Evolutionary conservation across 768 basidiomycete genomes (phyloP), one percentile per base, ranked within the genome.

Genomic region (Nidularia pulvinata): DNA sequence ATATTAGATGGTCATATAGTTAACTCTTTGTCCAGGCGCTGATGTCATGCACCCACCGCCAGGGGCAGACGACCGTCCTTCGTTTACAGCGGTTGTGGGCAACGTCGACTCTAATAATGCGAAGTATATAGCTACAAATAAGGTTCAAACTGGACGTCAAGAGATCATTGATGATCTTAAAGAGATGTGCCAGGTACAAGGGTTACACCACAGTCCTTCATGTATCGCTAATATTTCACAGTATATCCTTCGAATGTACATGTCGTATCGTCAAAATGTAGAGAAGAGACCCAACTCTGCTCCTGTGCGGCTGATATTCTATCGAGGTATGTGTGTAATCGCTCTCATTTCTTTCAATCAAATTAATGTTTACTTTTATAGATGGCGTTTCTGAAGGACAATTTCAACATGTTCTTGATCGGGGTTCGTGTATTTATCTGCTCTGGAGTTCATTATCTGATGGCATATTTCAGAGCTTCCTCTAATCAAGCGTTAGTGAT

Each of bases 41-140:
- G 88, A 90, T 62, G 86, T 87, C 14, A 87, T 88, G 16, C 89
- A 91, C 59, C 88, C 89, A 1, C 80, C 86, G 4, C 88, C 89
- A 6, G 88, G 89, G 6, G 77, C 85, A 0, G 78, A 76, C 2
- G 85, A 80, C 7, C 78, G 85, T 0, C 89, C 89, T 1, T 91
- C 89, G 0, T 90, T 86, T 63, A 85, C 89, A 0, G 71, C 87
- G 0, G 72, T 91, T 3, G 89, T 91, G 6, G 88, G 77, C 10
- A 91, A 82, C 54, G 82, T 91, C 22, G 89, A 91, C 61, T 78
- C 81, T 0, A 79, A 85, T 51, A 77, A 76, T 2, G 85, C 86
- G 1, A 88, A 88, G 58, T 91, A 89, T 55, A 62, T 72, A 7
- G 69, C 71, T 0, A 81, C 76, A 3, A 81, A 76, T 37, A 70